phyloP scores from a whole-genome alignment of 108 stramenopile genomes.

The Skeletonema grethae region DNA sequence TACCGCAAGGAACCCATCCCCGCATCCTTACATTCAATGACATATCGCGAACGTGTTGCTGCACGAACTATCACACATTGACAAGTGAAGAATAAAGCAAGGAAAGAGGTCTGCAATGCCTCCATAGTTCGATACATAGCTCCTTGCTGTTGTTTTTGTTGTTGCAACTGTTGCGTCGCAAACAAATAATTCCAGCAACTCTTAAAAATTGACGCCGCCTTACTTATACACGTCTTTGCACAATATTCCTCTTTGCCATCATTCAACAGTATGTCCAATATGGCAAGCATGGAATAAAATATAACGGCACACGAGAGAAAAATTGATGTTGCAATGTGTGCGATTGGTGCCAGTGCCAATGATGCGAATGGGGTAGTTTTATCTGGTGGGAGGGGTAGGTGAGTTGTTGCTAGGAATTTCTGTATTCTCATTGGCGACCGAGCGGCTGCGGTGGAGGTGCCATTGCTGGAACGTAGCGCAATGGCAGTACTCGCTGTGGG shows the following conservation, averaged over 20 bases:
- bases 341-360: conserved; percentile 35
- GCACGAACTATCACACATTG: conserved; percentile 30
- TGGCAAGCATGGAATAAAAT: conserved; percentile 32
- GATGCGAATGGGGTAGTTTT: conserved; percentile 32
- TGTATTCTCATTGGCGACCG: conserved; percentile 4
- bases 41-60: conserved; percentile 19
- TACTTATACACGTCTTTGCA: conserved; percentile 24
- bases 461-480: background rate
- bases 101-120: conserved; percentile 7
- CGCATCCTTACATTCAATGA: conserved; percentile 31
- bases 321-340: conserved; percentile 28
- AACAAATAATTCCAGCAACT: conserved; percentile 31
- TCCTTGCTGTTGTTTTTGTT: background rate
- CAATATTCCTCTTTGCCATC: conserved; percentile 20
- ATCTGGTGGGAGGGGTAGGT: conserved; percentile 44
- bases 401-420: conserved; percentile 14
- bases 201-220: conserved; percentile 15
- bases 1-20: conserved; percentile 34
- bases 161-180: background rate
- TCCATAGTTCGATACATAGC: conserved; percentile 15
- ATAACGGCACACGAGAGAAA: conserved; percentile 14
- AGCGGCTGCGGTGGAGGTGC: background rate
- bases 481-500: background rate
- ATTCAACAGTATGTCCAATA: conserved; percentile 41
- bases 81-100: conserved; percentile 22